Conservation (phyloP, 805 yeast genomes). For the Starmera amethionina region DNA sequence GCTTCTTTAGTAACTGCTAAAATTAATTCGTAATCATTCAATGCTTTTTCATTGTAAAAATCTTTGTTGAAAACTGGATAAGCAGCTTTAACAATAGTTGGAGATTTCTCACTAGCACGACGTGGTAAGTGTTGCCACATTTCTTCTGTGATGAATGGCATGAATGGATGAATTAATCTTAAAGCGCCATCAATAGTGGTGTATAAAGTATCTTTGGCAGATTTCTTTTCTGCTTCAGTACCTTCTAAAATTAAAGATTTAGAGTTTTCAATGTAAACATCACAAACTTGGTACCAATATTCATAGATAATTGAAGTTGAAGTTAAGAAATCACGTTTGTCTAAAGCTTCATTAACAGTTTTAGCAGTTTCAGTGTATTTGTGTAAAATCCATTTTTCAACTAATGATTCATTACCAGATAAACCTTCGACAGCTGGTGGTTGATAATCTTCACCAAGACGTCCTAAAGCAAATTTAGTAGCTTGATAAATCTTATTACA, state of each 20-base stretch:
- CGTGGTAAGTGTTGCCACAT: constrained; percentile 98
- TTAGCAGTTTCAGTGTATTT: constrained; percentile 65
- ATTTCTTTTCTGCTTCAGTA: constrained; percentile 67
- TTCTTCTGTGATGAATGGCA: constrained; percentile 97
- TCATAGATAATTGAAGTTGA: constrained; percentile 82
- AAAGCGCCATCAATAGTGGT: constrained; percentile 88
- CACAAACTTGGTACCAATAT: constrained; percentile 95
- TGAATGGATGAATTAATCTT: constrained; percentile 91
- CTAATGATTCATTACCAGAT: constrained; percentile 79
- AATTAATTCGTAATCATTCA: constrained; percentile 70
- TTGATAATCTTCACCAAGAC: constrained; percentile 78
- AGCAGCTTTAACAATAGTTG: constrained; percentile 66
- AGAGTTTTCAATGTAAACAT: constrained; percentile 96
- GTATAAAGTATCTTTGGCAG: constrained; percentile 92
- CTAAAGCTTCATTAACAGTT: constrained; percentile 55
- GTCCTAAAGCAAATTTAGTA: constrained; percentile 89
- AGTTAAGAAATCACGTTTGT: constrained; percentile 80
- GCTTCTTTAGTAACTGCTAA: constrained; percentile 84
- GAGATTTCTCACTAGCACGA: constrained; percentile 59
- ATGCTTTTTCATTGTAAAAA: constrained; percentile 57
- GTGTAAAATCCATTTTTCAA: constrained; percentile 94
- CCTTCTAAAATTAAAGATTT: constrained; percentile 91
- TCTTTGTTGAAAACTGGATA: constrained; percentile 62
- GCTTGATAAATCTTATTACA: constrained; percentile 99
- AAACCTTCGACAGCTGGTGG: constrained; percentile 62